Evolutionary conservation across 2,329 filamentous ascomycete species (phyloP).

Genomic region (Hypoxylon sp.): DNA sequence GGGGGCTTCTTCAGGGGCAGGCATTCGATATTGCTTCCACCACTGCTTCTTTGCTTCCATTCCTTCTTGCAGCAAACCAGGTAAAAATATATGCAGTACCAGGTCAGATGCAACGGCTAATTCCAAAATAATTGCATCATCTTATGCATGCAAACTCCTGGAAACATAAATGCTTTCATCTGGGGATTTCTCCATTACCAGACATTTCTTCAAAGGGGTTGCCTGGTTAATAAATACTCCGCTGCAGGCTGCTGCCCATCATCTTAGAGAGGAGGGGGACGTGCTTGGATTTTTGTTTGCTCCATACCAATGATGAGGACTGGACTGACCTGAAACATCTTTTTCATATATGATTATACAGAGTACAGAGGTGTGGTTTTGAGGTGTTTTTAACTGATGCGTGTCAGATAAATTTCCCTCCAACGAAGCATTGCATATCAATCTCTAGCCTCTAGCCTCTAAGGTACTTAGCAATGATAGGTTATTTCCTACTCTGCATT

Average conservation of each 20-base stretch:
- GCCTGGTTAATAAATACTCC: conserved; percentile 5
- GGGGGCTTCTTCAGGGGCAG: too few species aligned
- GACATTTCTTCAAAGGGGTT: conserved; percentile 6
- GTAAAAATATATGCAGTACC: conserved; percentile 1
- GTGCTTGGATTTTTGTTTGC: too few species aligned
- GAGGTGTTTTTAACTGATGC: conserved; percentile 3
- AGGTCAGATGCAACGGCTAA: conserved; percentile 9
- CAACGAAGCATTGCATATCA: too few species aligned
- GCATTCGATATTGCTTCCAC: conserved; percentile 1
- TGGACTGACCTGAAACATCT: conserved; percentile 24
- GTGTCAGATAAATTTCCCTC: conserved; percentile 7
- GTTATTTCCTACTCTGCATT: too few species aligned
- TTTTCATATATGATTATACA: conserved; percentile 19
- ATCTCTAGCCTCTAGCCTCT: too few species aligned
- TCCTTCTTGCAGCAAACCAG: conserved; percentile 7
- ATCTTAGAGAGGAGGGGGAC: conserved; percentile 7
- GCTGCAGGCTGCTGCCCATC: conserved; percentile 7
- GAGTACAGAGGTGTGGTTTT: conserved; percentile 20
- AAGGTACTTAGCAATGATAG: too few species aligned
- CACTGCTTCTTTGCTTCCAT: background rate
- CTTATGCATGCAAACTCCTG: conserved; percentile 12
- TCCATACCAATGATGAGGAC: conserved; percentile 20
- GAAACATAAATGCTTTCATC: conserved; percentile 1
- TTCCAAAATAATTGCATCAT: conserved; percentile 18
- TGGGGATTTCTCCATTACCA: conserved; percentile 11